Evolutionary conservation across 2,329 filamentous ascomycete genomes (phyloP).

Genomic region (Colletotrichum salicis): DNA sequence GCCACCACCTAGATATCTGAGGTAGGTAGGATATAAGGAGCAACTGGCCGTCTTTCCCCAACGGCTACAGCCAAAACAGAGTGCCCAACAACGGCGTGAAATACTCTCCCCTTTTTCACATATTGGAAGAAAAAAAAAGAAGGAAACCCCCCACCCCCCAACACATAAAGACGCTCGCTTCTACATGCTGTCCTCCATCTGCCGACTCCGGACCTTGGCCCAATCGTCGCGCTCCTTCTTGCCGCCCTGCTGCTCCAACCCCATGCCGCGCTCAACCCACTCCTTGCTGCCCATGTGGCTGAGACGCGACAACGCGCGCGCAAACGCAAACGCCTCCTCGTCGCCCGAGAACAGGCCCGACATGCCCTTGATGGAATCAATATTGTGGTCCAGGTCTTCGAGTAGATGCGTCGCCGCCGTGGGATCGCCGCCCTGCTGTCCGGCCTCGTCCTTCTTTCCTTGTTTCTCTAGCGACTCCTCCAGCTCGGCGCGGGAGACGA

Average conservation of each 20-base stretch:
- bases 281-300: slow-evolving; percentile 94
- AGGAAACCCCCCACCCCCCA: too few species aligned
- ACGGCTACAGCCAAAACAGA: background rate
- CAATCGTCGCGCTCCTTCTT: slow-evolving; percentile 73
- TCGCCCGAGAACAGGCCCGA: slow-evolving; percentile 91
- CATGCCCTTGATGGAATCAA: slow-evolving; percentile 80
- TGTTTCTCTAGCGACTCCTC: slow-evolving; percentile 63
- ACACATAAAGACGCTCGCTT: slow-evolving; percentile 31
- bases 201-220: slow-evolving; percentile 72
- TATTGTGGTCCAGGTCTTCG: slow-evolving; percentile 88
- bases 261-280: slow-evolving; percentile 89
- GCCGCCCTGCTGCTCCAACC: slow-evolving; percentile 72
- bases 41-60: too few species aligned
- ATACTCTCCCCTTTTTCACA: background rate
- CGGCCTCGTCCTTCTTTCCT: slow-evolving; percentile 42
- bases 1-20: too few species aligned
- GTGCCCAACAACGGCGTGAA: background rate
- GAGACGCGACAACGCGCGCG: slow-evolving; percentile 83
- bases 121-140: too few species aligned
- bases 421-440: slow-evolving; percentile 61
- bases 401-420: slow-evolving; percentile 84
- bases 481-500: slow-evolving; percentile 79
- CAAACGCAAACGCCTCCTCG: slow-evolving; percentile 97
- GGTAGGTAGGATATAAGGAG: too few species aligned
- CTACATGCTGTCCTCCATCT: slow-evolving; percentile 75